Conservation (phyloP, 306 rosid species). For the Comarum palustre region DNA sequence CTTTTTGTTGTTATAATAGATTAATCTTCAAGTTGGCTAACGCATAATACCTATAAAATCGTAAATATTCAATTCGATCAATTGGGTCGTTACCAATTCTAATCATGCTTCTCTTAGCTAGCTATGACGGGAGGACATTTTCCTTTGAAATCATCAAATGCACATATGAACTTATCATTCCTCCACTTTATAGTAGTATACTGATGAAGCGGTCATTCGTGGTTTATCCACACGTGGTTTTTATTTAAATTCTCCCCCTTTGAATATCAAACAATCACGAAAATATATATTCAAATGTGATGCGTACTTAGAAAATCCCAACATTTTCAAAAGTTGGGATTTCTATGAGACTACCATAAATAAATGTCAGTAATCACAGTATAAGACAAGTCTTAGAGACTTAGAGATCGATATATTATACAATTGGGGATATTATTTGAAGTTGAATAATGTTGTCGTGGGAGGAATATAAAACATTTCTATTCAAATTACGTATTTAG, state of each 20-base stretch:
- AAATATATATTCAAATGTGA: not conserved
- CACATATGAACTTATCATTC: not conserved
- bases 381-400: no score
- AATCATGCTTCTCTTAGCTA: not conserved
- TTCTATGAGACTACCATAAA: not conserved
- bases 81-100: not conserved
- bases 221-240: not conserved
- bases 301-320: not conserved
- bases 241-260: not conserved
- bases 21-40: not conserved
- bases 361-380: no score
- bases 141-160: not conserved
- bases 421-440: no score
- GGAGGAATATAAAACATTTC: no score
- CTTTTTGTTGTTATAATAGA: not conserved
- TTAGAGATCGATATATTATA: not conserved
- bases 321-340: not conserved
- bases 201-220: not conserved
- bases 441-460: no score
- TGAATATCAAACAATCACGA: not conserved
- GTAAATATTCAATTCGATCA: not conserved
- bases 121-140: not conserved
- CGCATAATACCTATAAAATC: no score
- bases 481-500: no score
- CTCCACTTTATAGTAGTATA: not conserved